phyloP scores from a whole-genome alignment of 2,329 filamentous ascomycete species.

The Plenodomus tracheiphilus region DNA sequence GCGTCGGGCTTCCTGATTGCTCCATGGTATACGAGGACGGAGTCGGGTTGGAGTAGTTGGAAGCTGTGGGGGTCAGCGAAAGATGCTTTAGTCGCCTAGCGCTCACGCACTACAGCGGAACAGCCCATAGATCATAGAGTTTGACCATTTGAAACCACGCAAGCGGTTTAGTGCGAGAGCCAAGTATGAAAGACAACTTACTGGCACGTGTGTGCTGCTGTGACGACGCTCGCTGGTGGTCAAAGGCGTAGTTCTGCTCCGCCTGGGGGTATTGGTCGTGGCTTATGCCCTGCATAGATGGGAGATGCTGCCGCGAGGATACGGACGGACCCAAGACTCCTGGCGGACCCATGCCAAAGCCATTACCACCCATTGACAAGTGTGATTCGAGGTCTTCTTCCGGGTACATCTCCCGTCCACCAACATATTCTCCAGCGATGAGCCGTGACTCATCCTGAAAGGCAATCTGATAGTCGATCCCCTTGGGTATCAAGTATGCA shows the following conservation, averaged over 20 bases:
- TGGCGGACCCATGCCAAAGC: conserved; percentile 35
- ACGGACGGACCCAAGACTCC: conserved; percentile 27
- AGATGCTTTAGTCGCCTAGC: too few species aligned
- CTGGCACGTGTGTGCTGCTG: conserved; percentile 27
- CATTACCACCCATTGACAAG: conserved; percentile 23
- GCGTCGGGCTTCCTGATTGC: conserved; percentile 25
- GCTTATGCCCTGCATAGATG: conserved; percentile 55
- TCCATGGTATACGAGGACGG: conserved; percentile 29
- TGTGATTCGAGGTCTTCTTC: conserved; percentile 45
- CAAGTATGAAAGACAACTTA: conserved; percentile 8
- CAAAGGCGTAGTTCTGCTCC: conserved; percentile 47
- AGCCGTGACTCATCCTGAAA: conserved; percentile 88
- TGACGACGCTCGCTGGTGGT: conserved; percentile 32
- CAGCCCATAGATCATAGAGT: too few species aligned
- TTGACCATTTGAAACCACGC: too few species aligned
- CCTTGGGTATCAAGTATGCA: conserved; percentile 54
- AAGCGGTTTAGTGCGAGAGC: not conserved
- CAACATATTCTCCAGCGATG: conserved; percentile 88
- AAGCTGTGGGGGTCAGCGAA: conserved; percentile 20
- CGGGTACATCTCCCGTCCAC: conserved; percentile 74
- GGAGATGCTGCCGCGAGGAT: conserved; percentile 54
- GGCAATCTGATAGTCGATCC: conserved; percentile 68
- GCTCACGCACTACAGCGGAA: too few species aligned
- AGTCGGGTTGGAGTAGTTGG: conserved; percentile 31
- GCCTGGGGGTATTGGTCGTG: conserved; percentile 52